These are phyloP conservation scores for Medicago ruthenica DNA, from an alignment of 306 rosid species.

Conservation along the genomic window DNA sequence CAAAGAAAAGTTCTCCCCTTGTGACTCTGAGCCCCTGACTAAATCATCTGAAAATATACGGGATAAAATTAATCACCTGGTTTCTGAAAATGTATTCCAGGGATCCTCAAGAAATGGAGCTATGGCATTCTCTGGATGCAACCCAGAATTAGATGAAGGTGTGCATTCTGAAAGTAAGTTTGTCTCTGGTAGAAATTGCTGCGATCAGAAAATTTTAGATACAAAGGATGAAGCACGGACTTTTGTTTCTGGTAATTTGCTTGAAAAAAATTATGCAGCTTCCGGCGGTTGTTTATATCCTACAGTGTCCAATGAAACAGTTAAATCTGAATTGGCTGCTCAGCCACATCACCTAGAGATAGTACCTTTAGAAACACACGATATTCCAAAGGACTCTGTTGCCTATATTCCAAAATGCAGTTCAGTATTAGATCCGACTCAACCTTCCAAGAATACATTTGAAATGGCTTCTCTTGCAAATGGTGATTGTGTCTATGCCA, in stretches of 20 bases:
- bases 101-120: conserved; percentile 26
- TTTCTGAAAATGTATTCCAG: conserved; percentile 34
- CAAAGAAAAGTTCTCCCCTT: conserved; percentile 40
- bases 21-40: conserved; percentile 46
- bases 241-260: conserved; percentile 43
- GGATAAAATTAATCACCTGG: conserved; percentile 29
- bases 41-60: conserved; percentile 41
- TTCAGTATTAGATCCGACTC: conserved; percentile 47
- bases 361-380: conserved; percentile 34
- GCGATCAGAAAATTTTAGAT: conserved; percentile 37
- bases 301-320: conserved; percentile 37
- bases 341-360: conserved; percentile 40
- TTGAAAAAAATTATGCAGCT: conserved; percentile 34
- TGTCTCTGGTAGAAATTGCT: conserved; percentile 41
- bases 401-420: conserved; percentile 49
- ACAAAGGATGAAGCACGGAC: conserved; percentile 42
- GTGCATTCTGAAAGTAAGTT: conserved; percentile 39
- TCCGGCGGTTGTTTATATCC: conserved; percentile 42
- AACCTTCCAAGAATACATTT: conserved; percentile 14
- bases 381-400: conserved; percentile 41
- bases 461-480: not conserved
- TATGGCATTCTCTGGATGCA: not conserved
- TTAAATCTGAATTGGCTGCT: conserved; percentile 39
- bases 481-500: not conserved
- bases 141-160: conserved; percentile 33